phyloP scores from a whole-genome alignment of 1,139 yeast genomes.

The Suhomyces terraborum region DNA sequence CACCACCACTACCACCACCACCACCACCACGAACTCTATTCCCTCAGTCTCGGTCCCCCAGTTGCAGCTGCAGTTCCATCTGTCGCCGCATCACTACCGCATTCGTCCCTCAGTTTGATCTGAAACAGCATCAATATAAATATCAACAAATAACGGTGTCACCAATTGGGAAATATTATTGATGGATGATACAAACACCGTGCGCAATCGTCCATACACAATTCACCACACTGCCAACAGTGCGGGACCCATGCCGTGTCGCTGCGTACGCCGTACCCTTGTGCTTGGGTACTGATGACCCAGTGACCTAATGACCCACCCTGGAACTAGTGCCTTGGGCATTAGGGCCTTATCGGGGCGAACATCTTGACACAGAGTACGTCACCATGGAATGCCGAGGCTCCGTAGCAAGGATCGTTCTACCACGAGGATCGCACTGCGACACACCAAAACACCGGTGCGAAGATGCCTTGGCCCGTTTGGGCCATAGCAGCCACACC shows the following conservation, averaged over 20 bases:
- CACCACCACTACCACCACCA: neutral
- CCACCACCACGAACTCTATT: neutral
- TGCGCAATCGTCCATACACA: neutral
- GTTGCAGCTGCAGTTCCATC: neutral
- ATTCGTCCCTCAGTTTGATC: neutral
- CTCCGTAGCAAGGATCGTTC: no score
- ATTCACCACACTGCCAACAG: neutral
- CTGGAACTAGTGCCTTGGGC: no score
- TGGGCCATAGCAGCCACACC: no score
- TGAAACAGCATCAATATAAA: slow-evolving; percentile 8
- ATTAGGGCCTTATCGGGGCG: no score
- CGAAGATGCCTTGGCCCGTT: no score
- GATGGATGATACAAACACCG: slow-evolving; percentile 6
- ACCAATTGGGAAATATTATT: slow-evolving; percentile 9
- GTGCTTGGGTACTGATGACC: no score
- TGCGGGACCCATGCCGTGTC: neutral
- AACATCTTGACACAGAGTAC: no score
- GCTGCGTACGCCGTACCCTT: neutral
- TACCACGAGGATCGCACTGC: no score
- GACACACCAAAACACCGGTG: no score
- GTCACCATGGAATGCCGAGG: no score
- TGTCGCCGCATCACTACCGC: neutral
- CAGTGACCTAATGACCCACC: no score
- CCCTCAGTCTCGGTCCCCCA: neutral
- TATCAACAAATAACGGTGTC: slow-evolving; percentile 11